These are phyloP conservation scores for Trichocladium uniseriatum DNA, from an alignment of 495 filamentous ascomycete species.

Conservation along the genomic window DNA sequence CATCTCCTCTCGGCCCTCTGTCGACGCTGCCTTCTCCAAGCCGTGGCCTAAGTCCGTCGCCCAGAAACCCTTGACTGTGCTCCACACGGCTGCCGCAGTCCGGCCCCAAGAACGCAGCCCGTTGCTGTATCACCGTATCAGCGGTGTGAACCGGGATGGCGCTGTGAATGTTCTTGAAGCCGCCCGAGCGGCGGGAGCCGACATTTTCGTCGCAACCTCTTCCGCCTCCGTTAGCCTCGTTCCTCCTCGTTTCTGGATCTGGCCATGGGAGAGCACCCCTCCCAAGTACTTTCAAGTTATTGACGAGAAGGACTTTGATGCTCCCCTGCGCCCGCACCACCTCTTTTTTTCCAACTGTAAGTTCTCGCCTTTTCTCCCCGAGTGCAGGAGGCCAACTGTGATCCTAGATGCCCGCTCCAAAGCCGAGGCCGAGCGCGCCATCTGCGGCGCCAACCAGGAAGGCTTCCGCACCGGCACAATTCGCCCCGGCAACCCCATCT, in stretches of 20 bases:
- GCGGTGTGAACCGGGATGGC: conserved; percentile 50
- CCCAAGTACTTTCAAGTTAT: conserved; percentile 35
- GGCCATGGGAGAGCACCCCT: conserved; percentile 38
- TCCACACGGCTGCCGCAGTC: conserved; percentile 49
- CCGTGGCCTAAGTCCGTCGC: conserved; percentile 41
- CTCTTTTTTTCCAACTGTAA: conserved; percentile 46
- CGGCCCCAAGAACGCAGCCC: conserved; percentile 40
- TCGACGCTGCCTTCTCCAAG: conserved; percentile 40
- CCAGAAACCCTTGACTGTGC: conserved; percentile 45
- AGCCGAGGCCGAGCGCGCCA: conserved; percentile 42
- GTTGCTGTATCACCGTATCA: conserved; percentile 36
- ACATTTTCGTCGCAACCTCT: conserved; percentile 51
- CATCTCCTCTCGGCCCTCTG: conserved; percentile 39
- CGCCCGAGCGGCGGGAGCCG: conserved; percentile 38
- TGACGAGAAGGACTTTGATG: conserved; percentile 38
- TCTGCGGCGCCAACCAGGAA: conserved; percentile 38
- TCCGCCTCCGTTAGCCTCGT: conserved; percentile 43
- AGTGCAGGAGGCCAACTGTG: not conserved
- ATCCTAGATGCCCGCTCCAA: conserved; percentile 38
- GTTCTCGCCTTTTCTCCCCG: not conserved
- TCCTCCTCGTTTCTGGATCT: conserved; percentile 39
- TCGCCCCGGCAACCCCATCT: conserved; percentile 50
- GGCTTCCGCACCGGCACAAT: conserved; percentile 49
- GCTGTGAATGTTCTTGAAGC: conserved; percentile 48
- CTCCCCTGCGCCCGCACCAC: conserved; percentile 35